phyloP scores from a whole-genome alignment of 202 grass and related monocot genomes.

The Musa balbisiana region DNA sequence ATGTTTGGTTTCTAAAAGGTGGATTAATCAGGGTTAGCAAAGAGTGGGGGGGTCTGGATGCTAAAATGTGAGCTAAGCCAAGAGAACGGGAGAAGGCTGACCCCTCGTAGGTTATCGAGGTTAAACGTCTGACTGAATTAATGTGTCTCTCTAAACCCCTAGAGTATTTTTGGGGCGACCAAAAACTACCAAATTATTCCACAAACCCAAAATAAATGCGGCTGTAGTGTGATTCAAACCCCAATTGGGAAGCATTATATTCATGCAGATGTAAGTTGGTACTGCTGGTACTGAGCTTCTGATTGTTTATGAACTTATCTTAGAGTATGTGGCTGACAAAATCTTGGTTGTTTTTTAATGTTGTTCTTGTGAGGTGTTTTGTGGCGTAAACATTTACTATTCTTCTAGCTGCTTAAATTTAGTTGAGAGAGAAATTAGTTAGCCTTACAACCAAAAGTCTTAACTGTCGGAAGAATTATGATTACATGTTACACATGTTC shows the following conservation, averaged over 20 bases:
- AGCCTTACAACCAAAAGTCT: neutral
- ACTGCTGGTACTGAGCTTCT: neutral
- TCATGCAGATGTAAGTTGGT: neutral
- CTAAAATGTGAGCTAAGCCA: no score
- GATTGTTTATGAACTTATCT: neutral
- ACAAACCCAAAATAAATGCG: neutral
- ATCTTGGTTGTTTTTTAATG: neutral
- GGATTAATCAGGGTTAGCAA: no score
- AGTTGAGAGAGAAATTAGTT: neutral
- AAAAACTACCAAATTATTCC: neutral
- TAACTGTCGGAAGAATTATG: neutral
- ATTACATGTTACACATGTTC: constrained; percentile 19
- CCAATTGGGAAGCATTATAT: neutral
- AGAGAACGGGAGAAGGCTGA: no score
- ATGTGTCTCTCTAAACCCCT: no score
- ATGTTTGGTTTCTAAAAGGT: no score
- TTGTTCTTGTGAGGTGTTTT: neutral
- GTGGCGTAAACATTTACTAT: neutral
- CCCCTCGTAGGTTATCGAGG: no score
- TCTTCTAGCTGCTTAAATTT: neutral
- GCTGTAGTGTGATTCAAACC: neutral
- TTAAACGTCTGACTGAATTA: neutral
- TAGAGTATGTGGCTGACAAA: neutral
- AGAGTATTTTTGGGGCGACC: no score
- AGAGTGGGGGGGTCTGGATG: no score